These are phyloP conservation scores for Termitomyces sp. DNA, from an alignment of 768 basidiomycete genomes.

Conservation along the genomic window DNA sequence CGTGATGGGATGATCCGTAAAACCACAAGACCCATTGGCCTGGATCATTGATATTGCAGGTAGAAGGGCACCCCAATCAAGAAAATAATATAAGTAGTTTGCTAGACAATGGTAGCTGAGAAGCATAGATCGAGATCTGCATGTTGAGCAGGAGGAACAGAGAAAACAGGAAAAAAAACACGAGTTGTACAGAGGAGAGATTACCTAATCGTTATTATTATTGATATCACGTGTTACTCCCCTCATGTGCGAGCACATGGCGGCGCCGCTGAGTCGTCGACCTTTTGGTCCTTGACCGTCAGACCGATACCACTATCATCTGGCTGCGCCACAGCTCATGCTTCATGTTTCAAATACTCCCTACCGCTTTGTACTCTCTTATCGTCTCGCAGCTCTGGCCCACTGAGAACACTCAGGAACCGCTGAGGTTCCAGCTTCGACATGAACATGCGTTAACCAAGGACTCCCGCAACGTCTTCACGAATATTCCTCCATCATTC, in stretches of 20 bases:
- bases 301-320: no score
- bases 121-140: no score
- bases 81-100: no score
- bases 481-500: constrained; percentile 40
- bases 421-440: constrained; percentile 58
- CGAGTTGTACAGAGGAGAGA: no score
- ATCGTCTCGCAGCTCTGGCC: constrained; percentile 40
- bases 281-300: not conserved
- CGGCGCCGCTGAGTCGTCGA: not conserved
- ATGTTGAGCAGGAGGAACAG: no score
- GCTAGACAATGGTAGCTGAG: no score
- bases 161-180: no score
- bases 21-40: not conserved
- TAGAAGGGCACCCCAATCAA: no score
- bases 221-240: not conserved
- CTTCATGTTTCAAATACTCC: constrained; percentile 34
- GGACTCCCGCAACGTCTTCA: constrained; percentile 54
- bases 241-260: not conserved
- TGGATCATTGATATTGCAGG: no score
- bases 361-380: constrained; percentile 37
- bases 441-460: constrained; percentile 60
- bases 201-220: not conserved
- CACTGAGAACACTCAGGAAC: constrained; percentile 24
- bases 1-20: not conserved
- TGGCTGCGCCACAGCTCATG: not conserved